A percentile compares a stretch with the other conserved stretches of the same genome.
phyloP scores from a whole-genome alignment of 2,329 filamentous ascomycete species.

The Colletotrichum aenigma region DNA sequence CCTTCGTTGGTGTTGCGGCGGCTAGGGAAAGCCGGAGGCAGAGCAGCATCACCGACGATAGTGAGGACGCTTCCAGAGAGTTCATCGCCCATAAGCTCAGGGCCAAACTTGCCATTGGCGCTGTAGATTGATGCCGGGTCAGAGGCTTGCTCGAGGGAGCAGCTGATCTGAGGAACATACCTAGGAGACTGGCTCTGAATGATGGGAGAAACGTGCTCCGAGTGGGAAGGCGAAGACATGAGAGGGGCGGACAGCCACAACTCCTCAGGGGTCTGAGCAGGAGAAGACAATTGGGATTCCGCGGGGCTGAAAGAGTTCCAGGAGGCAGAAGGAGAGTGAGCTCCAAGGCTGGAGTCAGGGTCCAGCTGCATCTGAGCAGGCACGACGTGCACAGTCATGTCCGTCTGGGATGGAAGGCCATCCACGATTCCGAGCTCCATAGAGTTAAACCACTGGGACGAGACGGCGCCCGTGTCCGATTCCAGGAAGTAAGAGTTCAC shows the following conservation, averaged over 20 bases:
- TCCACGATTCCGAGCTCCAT: constrained; percentile 50
- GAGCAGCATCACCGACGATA: constrained; percentile 42
- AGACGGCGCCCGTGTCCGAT: constrained; percentile 49
- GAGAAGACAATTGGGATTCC: constrained; percentile 22
- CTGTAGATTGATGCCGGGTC: constrained; percentile 33
- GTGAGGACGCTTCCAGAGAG: constrained; percentile 19
- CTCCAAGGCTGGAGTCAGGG: constrained; percentile 52
- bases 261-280: constrained; percentile 16
- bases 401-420: constrained; percentile 46
- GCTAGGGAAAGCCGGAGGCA: constrained; percentile 42
- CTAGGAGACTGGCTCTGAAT: constrained; percentile 56
- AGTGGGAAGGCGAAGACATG: constrained; percentile 47
- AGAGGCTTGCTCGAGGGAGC: constrained; percentile 29
- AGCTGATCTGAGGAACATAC: constrained; percentile 44
- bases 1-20: constrained; percentile 56
- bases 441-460: constrained; percentile 54
- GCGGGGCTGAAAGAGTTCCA: constrained; percentile 37
- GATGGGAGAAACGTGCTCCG: constrained; percentile 53
- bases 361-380: constrained; percentile 60
- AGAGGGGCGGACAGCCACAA: constrained; percentile 35
- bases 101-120: constrained; percentile 39
- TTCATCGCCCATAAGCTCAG: constrained; percentile 23
- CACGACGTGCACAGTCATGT: constrained; percentile 57
- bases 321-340: constrained; percentile 55
- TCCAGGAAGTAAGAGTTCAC: constrained; percentile 58